Evolutionary conservation across 164 flowering plant species (phyloP), one percentile per base, ranked within the genome.

Genomic region (Nelumbo lutea): DNA sequence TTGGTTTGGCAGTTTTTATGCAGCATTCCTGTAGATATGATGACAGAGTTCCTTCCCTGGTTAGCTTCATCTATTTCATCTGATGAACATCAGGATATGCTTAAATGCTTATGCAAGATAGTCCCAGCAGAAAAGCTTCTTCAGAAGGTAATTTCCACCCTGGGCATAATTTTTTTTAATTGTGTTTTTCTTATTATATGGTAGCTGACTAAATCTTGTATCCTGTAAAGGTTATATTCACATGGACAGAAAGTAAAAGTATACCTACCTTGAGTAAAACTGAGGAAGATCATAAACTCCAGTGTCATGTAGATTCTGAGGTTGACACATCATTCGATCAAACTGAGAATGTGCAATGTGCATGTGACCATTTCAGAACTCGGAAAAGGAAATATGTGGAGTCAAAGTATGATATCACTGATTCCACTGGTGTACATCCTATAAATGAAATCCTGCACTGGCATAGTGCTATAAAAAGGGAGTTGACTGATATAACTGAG

Each of bases 21-120:
- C 73, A 90, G 93, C 68, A 91, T 94, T 76, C 98, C 98, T 68
- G 95, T 91, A 61, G 85, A 86, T 77, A 89, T 94, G 98, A 87
- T 94, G 96, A 88, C 89, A 55, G 94, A 91, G 75, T 90, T 91
- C 72, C 93, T 94, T 65, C 97, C 98, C 2, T 94, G 96, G 97
- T 86, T 94, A 69, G 85, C 95, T 51, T 85, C 93, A 51, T 90
- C 90, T 68, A 81, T 94, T 59, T 85, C 96, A 63, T 64, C 89
- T 63, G 93, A 90, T 68, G 97, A 94, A 71, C 76, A 76, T 72
- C 85, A 84, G 66, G 91, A 85, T 74, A 86, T 94, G 90, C 85
- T 65, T 53, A 84, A 77, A 65, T 94, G 89, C 82, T 82, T 94
- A 73, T 55, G 78, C 77, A 90, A 83, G 80, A 84, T 94, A 70